Base-by-base conservation (phyloP, 768 basidiomycete species). In the Phlebiopsis flavidoalba region DNA sequence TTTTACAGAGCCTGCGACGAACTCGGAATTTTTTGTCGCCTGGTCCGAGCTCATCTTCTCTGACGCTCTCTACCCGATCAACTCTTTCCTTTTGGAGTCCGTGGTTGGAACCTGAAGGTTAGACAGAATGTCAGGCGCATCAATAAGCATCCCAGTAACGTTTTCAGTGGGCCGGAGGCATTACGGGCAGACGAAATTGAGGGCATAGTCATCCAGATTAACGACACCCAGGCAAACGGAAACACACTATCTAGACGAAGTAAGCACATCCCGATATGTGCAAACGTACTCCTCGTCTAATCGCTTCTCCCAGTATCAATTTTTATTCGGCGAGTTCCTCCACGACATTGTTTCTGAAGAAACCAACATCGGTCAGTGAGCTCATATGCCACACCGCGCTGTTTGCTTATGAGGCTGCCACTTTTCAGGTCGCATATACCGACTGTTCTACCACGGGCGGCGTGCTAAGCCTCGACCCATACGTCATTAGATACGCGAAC, bases 11-110 rank as follows among this genome's bases (percentile, higher is more conserved):
- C 81, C 22, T 85, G 83, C 66, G 83, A 86, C 66, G 83, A 84
- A 63, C 75, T 86, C 0, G 83, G 84, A 7, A 82, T 85, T 62
- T 71, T 86, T 51, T n/a, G n/a, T n/a, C n/a, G 83, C 78, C 1
- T 85, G 84, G 84, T 83, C 83, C 0, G 84, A 86, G 64, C 77
- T 84, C 56, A 82, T 83, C 54, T 85, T 84, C 70, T 83, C 83
- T 0, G 83, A 85, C 59, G 71, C 79, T 1, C 63, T 83, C 24
- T 84, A 83, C 62, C 80, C 83, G 1, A 77, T 83, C 70, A 83
- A 85, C 62, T 73, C 77, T 61, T 84, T 81, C 63, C 58, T 85
- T 21, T 67, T 85, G 35, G 77, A 77, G 57, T 76, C 79, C 3
- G 67, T 84, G n/a, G n/a, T n/a, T n/a, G 55, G 80, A 81, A 49